Base-by-base conservation (phyloP, 129 eudicot species). In the Flaveria robusta region DNA sequence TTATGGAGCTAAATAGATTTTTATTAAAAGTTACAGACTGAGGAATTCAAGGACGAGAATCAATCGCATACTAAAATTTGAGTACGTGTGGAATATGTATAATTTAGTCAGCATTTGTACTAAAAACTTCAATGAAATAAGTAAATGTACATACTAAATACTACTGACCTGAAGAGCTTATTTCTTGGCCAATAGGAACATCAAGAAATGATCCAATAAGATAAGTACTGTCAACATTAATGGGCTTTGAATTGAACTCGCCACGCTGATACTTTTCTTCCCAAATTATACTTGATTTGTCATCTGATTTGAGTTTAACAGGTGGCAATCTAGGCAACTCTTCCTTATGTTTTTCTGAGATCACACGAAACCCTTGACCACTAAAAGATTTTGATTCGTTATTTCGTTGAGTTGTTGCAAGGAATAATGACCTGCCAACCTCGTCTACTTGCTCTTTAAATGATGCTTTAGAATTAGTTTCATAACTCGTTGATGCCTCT, bases 181-280 rank as follows among this genome's bases (percentile, higher is more conserved):
- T 72, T 70, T 95, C 97, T 75, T 95, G 96, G 51, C 97, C 99
- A 64, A 95, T 84, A 37, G 99, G 99, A 76, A 95, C 92, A 82
- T 95, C 97, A 75, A 95, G 83, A 91, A 84, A 95, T 20, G 99
- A 91, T 18, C 97, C 96, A 0, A 95, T 91, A 50, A 87, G 96
- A 72, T 72, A 89, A 51, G 82, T 31, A 55, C 72, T 87, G 75
- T 95, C 99, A 71, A 89, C 81, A 86, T 67, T 79, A 46, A 79
- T 75, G 49, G 77, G 76, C 81, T 89, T 95, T 62, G 93, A 84
- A 37, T 85, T 85, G 54, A 81, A 69, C 45, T 75, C 93, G 82
- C 89, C 97, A 80, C 86, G 91, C 78, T 95, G 92, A 76, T 84
- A 86, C 79, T 88, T 95, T 56, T 88, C 96, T 81, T 95, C 99